Conservation (phyloP, 306 rosid genomes). For the Malus orientalis region DNA sequence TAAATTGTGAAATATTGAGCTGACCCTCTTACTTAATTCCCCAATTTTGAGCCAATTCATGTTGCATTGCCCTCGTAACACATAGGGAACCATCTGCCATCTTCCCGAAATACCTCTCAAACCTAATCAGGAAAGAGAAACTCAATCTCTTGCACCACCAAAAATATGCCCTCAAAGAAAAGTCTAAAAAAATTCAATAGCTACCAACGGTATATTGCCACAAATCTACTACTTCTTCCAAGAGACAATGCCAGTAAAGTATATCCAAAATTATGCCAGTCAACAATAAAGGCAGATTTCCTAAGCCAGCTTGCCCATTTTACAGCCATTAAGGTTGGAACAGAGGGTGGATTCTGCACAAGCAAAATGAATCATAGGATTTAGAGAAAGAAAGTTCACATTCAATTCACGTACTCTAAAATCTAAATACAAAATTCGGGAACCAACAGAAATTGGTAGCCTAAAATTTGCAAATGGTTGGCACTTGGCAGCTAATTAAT, state of each 20-base stretch:
- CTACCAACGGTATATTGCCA: conserved; percentile 75
- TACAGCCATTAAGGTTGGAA: conserved; percentile 86
- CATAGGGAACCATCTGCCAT: conserved; percentile 89
- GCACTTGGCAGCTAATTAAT: background rate
- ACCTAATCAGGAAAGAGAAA: conserved; percentile 44
- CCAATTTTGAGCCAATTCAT: conserved; percentile 97
- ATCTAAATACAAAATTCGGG: background rate
- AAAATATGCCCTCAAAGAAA: conserved; percentile 10
- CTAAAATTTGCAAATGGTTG: background rate
- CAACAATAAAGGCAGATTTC: conserved; percentile 67
- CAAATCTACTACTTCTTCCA: conserved; percentile 85
- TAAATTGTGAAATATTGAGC: conserved; percentile 23
- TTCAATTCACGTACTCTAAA: background rate
- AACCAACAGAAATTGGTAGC: background rate
- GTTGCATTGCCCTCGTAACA: conserved; percentile 94
- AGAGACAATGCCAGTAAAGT: conserved; percentile 73
- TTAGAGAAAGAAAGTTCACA: background rate
- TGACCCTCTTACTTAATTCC: conserved; percentile 67
- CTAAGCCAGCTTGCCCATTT: conserved; percentile 89
- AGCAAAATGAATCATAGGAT: conserved; percentile 11
- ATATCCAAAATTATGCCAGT: conserved; percentile 99
- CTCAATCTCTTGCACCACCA: conserved; percentile 1
- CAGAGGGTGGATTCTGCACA: conserved; percentile 94
- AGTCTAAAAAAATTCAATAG: conserved; percentile 3
- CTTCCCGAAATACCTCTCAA: conserved; percentile 80